Evolutionary conservation across 2,329 filamentous ascomycete genomes (phyloP), one percentile per base, ranked within the genome.

Genomic region (Cercospora berteroae): DNA sequence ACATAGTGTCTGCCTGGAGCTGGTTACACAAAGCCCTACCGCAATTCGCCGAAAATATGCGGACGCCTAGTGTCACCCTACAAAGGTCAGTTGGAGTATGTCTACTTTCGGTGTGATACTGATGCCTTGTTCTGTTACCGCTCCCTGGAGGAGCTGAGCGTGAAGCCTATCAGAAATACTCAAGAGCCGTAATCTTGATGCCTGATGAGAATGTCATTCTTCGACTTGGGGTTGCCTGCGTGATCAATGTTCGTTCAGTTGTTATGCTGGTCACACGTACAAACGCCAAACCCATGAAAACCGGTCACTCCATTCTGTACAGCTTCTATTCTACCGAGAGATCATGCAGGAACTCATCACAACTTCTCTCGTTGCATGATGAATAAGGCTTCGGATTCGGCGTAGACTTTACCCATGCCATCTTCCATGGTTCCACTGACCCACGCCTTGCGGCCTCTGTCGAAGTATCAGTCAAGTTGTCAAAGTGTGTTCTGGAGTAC

Each of bases 351-450:
- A 27, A 3, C 23, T 29, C 6, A n/a, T 66, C 48, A 63, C 23
- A 59, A n/a, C 10, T 67, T 63, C 29, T 50, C 52, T 31, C 57
- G 48, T 27, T 33, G 39, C 20, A 58, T 59, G n/a, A 63, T 67
- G 60, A 67, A 67, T 5, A 60, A 29, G 13, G 48, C 36, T 42
- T 52, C 33, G 7, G 18, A 56, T 39, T 65, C 60, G 13, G 67
- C 67, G 59, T 67, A 60, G 50, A 67, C 55, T 33, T 65, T 65
- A 3, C 67, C 65, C 25, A 65, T 27, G 20, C 64, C 65, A 58
- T 69, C 65, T 39, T 65, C 62, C 60, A 69, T 67, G 13, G 52
- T 67, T 16, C 64, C 64, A 16, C 64, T 67, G 27, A 64, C 58
- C 55, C 56, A 69, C 13, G 67, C 67, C 50, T 66, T 69, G 20